phyloP scores from a whole-genome alignment of 2,329 filamentous ascomycete genomes.

The Colletotrichum spaethianum region DNA sequence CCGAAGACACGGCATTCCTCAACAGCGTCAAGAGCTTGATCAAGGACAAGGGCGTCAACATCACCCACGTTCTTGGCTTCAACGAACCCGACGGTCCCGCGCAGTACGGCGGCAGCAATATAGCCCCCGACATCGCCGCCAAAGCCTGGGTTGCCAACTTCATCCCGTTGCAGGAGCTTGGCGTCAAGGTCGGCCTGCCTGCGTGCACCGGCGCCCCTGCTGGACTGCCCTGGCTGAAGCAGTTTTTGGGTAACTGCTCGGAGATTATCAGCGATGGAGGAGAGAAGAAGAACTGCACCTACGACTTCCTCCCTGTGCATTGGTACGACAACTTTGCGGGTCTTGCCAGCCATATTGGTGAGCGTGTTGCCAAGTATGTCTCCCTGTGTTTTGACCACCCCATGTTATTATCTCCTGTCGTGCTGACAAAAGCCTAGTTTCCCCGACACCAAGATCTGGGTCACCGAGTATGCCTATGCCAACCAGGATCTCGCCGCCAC shows the following conservation, averaged over 20 bases:
- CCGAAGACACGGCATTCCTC: constrained; percentile 72
- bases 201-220: constrained; percentile 74
- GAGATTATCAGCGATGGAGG: constrained; percentile 64
- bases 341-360: constrained; percentile 76
- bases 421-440: constrained; percentile 57
- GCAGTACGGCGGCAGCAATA: constrained; percentile 72
- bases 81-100: constrained; percentile 81
- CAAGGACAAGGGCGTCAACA: constrained; percentile 64
- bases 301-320: constrained; percentile 75
- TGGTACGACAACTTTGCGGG: constrained; percentile 81
- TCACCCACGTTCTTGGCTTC: constrained; percentile 80
- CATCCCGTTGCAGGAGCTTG: constrained; percentile 75
- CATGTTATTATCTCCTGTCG: constrained; percentile 19
- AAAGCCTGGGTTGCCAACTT: constrained; percentile 79
- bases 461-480: constrained; percentile 82
- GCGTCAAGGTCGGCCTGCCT: constrained; percentile 79
- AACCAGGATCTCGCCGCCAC: constrained; percentile 69
- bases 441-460: constrained; percentile 77
- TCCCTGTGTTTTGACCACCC: neutral
- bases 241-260: constrained; percentile 66
- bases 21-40: constrained; percentile 70
- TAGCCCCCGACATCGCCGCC: constrained; percentile 74
- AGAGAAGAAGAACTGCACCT: constrained; percentile 67
- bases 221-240: constrained; percentile 76
- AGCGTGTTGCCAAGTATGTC: constrained; percentile 63